Percentiles rank a stretch among this genome's conserved stretches.
Evolutionary conservation across 2,329 filamentous ascomycete genomes (phyloP).

Genomic region (Fusarium clavum): DNA sequence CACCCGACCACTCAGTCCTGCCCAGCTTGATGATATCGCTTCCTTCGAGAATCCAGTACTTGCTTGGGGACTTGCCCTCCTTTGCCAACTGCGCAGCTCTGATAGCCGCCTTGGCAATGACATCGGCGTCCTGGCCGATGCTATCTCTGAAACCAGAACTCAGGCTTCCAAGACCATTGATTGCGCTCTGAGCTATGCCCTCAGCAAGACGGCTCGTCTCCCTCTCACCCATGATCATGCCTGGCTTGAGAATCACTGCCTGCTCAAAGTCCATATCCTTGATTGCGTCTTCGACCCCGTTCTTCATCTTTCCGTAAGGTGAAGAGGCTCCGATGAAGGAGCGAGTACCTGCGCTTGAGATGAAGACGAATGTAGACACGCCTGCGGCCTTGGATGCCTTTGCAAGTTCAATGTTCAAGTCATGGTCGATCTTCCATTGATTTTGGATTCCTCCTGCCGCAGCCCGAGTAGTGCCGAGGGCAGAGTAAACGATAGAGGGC

Average conservation of each 20-base stretch:
- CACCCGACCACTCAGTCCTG: slow-evolving; percentile 65
- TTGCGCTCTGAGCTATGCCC: slow-evolving; percentile 65
- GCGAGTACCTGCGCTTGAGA: slow-evolving; percentile 69
- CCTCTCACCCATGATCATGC: slow-evolving; percentile 78
- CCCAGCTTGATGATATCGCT: slow-evolving; percentile 75
- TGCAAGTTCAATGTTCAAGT: slow-evolving; percentile 84
- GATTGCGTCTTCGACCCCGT: slow-evolving; percentile 84
- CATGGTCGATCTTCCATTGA: slow-evolving; percentile 90
- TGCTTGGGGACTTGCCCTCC: slow-evolving; percentile 68
- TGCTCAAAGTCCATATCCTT: slow-evolving; percentile 79
- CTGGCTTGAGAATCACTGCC: slow-evolving; percentile 79
- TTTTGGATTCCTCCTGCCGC: slow-evolving; percentile 79
- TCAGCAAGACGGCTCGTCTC: slow-evolving; percentile 71
- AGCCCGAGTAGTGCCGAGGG: slow-evolving; percentile 82
- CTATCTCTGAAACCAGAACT: slow-evolving; percentile 68
- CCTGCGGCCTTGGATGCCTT: slow-evolving; percentile 79
- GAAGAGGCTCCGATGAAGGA: slow-evolving; percentile 56
- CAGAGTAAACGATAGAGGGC: slow-evolving; percentile 77
- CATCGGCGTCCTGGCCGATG: slow-evolving; percentile 78
- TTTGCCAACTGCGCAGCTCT: slow-evolving; percentile 68
- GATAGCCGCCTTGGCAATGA: slow-evolving; percentile 77
- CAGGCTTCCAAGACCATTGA: slow-evolving; percentile 66
- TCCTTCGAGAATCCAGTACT: slow-evolving; percentile 70
- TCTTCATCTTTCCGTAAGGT: slow-evolving; percentile 79
- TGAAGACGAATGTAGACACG: slow-evolving; percentile 79